phyloP scores from a whole-genome alignment of 2,329 filamentous ascomycete genomes.

The Xylariaceae sp. region DNA sequence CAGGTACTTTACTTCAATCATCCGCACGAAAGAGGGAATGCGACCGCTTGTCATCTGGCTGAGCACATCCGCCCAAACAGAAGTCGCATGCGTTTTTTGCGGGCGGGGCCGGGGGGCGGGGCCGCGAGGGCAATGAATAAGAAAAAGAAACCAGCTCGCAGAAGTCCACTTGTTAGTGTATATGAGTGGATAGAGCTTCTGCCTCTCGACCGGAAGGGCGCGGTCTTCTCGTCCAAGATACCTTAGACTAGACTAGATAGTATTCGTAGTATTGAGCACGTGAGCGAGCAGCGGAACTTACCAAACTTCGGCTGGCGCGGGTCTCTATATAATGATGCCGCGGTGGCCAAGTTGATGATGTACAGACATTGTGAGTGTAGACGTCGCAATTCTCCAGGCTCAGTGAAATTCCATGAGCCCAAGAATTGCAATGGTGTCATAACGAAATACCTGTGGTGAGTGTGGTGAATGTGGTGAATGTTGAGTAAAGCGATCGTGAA shows the following conservation, averaged over 20 bases:
- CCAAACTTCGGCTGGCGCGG: slow-evolving; percentile 3
- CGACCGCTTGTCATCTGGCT: neutral
- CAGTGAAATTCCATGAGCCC: no score
- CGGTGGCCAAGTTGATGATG: neutral
- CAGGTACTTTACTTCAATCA: neutral
- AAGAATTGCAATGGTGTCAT: no score
- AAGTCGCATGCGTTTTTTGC: neutral
- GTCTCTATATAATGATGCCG: neutral
- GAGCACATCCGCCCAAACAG: neutral
- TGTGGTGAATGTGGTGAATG: no score
- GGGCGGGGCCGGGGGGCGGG: neutral
- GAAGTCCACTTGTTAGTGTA: neutral
- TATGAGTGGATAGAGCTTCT: neutral
- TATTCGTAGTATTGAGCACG: neutral
- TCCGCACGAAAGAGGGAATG: neutral
- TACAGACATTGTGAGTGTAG: neutral
- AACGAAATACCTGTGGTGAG: no score
- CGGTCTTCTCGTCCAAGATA: slow-evolving; percentile 4
- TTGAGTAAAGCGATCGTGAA: no score
- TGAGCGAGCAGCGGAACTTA: slow-evolving; percentile 6
- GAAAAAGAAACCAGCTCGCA: slow-evolving; percentile 2
- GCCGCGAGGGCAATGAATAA: neutral
- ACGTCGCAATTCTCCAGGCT: no score
- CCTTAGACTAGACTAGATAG: no score
- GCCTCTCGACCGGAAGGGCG: neutral